Base-by-base conservation (phyloP, 2,329 filamentous ascomycete genomes). In the Metarhizium sp. region DNA sequence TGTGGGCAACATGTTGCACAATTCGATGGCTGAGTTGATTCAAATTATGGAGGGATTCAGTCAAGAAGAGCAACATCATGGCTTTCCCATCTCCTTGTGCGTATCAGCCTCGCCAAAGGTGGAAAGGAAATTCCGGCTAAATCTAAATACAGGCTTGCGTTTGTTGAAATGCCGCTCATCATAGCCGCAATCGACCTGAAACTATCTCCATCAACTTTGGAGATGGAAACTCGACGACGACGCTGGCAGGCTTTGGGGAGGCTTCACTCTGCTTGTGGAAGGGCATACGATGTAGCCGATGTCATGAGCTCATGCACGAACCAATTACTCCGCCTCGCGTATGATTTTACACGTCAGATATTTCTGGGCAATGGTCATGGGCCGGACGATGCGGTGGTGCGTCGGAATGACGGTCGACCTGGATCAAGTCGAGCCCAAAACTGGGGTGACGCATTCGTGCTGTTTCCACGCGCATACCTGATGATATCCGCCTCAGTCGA, bases 31-130 rank as follows among this genome's bases (percentile, higher is more conserved):
- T 1, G 20, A 42, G 38, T 30, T 52, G 20, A 52, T 45, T 3
- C 18, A 42, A 8, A 52, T 52, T 7, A 52, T 52, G 50, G 50
- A 52, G 25, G 29, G 40, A 11, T 52, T 52, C 16, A 52, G 50
- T 14, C 36, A 20, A 18, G 34, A 43, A 3, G 7, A 29, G 25
- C 18, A 42, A 43, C 25, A 13, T 29, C 50, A 38, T 6, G 36
- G 38, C 6, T 40, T 42, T 20, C 38, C 50, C 4, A 52, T 52
- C 36, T 25, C 50, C 18, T 25, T 52, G 50, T 52, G 32, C 6
- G 50, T 43, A 25, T 25, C 25, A 25, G 3, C 7, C 30, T 3
- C 11, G 18, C 18, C 20, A 16, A 13, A n/a, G 14, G 2, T 4
- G 16, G 5, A 11, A 20, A 30, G 3, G 6, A 7, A 11, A 20